Base-by-base conservation (phyloP, 805 yeast genomes). In the Yarrowia porcina region DNA sequence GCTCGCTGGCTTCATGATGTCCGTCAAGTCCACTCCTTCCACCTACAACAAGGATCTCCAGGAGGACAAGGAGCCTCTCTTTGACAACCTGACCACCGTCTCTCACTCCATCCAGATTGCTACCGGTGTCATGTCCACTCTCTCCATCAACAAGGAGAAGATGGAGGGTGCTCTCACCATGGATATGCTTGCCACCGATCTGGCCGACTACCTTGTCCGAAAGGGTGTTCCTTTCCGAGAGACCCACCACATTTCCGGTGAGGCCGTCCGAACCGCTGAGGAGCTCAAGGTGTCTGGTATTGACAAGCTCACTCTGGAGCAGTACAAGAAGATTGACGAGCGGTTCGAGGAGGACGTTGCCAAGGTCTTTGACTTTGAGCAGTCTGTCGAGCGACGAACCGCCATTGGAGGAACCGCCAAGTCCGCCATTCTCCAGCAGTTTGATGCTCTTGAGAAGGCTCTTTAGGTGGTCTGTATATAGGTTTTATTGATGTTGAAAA, bases 211-310 rank as follows among this genome's bases (percentile, higher is more conserved):
- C 75, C 81, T 94, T 67, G 99, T 94, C 59, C 87, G 97, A 79
- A 92, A 88, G 75, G 99, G 99, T 65, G 99, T 94, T 68, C 99
- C 99, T 64, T 94, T 94, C 79, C 90, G 99, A 80, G 98, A 94
- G 77, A 94, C 99, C 0, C 99, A 94, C 78, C 98, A 94, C 75
- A 94, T 94, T 66, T 90, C 97, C 7, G 99, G 99, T 64, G 97
- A 91, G 75, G 94, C 97, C 78, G 99, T 94, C 49, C 85, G 96
- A 66, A 75, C 77, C 47, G 97, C 98, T 6, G 99, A 94, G 78
- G 92, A 83, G 65, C 76, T 80, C 65, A 82, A 82, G 20, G 77
- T 90, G 44, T 77, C 87, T 8, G 97, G 97, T 61, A 94, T 94
- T 73, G 98, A 94, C 75, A 78, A 91, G 74, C 80, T 94, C 70